phyloP scores from a whole-genome alignment of 2,329 filamentous ascomycete genomes.

The Aspergillus brunneoviolaceus region DNA sequence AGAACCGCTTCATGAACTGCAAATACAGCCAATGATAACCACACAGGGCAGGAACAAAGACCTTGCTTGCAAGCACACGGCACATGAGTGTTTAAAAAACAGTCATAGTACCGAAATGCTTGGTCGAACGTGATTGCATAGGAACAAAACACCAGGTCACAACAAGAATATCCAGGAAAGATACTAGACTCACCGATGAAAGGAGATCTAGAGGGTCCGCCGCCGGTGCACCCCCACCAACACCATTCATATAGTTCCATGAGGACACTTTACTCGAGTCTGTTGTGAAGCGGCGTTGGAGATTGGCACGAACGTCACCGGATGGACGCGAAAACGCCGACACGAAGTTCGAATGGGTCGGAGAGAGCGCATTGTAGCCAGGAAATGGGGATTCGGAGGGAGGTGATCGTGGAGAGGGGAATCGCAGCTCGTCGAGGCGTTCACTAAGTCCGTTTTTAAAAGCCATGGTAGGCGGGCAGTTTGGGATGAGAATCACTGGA shows the following conservation, averaged over 20 bases:
- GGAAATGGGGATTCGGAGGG: conserved; percentile 74
- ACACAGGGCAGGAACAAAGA: background rate
- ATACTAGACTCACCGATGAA: conserved; percentile 51
- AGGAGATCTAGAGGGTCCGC: conserved; percentile 56
- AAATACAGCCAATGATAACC: background rate
- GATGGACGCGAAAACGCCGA: conserved; percentile 55
- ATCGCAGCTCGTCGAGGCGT: conserved; percentile 76
- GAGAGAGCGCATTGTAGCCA: conserved; percentile 70
- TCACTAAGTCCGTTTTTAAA: conserved; percentile 63
- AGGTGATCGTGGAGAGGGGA: conserved; percentile 73
- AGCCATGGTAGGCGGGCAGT: conserved; percentile 54
- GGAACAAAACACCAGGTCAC: background rate
- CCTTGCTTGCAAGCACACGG: background rate
- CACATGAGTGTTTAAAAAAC: background rate
- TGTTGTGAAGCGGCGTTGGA: conserved; percentile 91
- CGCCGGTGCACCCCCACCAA: conserved; percentile 45
- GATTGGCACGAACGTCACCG: conserved; percentile 70
- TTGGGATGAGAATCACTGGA: conserved; percentile 29
- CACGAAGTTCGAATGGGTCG: conserved; percentile 64
- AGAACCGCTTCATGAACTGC: background rate
- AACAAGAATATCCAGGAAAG: conserved; percentile 5
- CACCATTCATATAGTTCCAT: conserved; percentile 62
- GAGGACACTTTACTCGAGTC: conserved; percentile 82
- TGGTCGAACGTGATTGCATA: background rate
- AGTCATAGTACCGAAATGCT: background rate